These are phyloP conservation scores for Skeletonema costatum DNA, from an alignment of 108 stramenopile genomes.

Conservation along the genomic window DNA sequence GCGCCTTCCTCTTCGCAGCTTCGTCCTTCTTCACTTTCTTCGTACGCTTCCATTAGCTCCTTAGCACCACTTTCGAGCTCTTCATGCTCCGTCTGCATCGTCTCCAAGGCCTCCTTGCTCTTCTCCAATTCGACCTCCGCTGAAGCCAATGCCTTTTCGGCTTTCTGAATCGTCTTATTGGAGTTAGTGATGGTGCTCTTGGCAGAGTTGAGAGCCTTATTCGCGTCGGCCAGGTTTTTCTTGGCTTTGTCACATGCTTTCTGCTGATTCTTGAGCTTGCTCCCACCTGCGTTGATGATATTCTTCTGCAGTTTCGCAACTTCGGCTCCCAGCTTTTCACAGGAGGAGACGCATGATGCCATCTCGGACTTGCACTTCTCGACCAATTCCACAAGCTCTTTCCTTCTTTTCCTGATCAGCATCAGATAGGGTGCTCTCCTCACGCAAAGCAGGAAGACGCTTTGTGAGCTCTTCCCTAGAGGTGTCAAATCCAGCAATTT, in stretches of 20 bases:
- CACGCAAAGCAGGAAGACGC: constrained; percentile 73
- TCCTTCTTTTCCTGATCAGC: constrained; percentile 68
- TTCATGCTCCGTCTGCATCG: constrained; percentile 71
- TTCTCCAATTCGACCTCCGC: constrained; percentile 62
- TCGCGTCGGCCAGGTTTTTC: constrained; percentile 60
- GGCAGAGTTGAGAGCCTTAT: constrained; percentile 70
- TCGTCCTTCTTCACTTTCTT: constrained; percentile 74
- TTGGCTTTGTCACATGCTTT: constrained; percentile 72
- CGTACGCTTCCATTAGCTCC: constrained; percentile 69
- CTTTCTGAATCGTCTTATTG: constrained; percentile 70
- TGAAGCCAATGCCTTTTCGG: constrained; percentile 51
- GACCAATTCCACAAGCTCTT: constrained; percentile 60
- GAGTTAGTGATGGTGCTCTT: constrained; percentile 69
- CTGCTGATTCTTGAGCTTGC: constrained; percentile 85
- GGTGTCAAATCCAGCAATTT: constrained; percentile 84
- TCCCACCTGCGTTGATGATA: constrained; percentile 92
- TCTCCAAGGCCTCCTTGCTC: constrained; percentile 46
- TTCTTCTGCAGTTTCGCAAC: constrained; percentile 85
- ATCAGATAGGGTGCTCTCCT: constrained; percentile 65
- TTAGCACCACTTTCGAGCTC: constrained; percentile 68
- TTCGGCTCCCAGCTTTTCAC: constrained; percentile 69
- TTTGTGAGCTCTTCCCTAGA: constrained; percentile 82
- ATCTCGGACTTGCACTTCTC: constrained; percentile 76
- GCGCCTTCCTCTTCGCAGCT: constrained; percentile 64
- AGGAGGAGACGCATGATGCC: constrained; percentile 66